Conservation (phyloP, 352 stramenopile genomes). For the Pythium chondricola region DNA sequence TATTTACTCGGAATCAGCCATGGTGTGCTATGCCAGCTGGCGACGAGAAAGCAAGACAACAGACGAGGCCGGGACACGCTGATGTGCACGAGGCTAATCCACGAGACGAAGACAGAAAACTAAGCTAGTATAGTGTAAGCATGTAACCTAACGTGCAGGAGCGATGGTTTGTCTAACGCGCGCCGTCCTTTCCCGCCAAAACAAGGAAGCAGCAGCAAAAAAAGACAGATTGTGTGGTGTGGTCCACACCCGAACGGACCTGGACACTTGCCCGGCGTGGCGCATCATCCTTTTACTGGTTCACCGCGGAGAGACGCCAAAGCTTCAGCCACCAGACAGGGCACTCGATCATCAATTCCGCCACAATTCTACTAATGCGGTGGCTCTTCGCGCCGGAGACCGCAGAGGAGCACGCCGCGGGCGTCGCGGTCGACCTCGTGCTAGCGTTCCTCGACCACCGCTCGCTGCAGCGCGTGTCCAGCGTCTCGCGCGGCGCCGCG, state of each 20-base stretch:
- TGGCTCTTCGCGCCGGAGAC: background rate
- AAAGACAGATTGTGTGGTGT: background rate
- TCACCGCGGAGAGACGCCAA: too few relatives aligned
- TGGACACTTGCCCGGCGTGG: too few relatives aligned
- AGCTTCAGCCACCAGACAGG: background rate
- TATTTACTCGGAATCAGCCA: too few relatives aligned
- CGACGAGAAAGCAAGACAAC: too few relatives aligned
- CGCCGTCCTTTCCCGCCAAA: slow-evolving; percentile 1
- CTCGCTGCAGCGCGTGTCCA: slow-evolving; percentile 8
- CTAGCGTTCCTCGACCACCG: slow-evolving; percentile 9
- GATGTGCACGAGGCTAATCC: background rate
- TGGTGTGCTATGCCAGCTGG: too few relatives aligned
- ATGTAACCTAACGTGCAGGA: slow-evolving; percentile 1
- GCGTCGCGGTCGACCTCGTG: background rate
- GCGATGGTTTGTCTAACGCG: too few relatives aligned
- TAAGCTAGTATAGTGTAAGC: background rate
- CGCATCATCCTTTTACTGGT: too few relatives aligned
- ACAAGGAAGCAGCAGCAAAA: too few relatives aligned
- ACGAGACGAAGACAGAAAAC: too few relatives aligned
- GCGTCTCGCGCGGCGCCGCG: slow-evolving; percentile 1
- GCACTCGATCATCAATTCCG: background rate
- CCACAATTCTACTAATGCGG: background rate
- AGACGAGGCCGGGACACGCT: too few relatives aligned
- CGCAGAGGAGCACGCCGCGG: background rate
- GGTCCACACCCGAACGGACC: background rate